Evolutionary conservation across 1,284 basidiomycete genomes (phyloP).

Genomic region (Cryptococcus jaspeensis): DNA sequence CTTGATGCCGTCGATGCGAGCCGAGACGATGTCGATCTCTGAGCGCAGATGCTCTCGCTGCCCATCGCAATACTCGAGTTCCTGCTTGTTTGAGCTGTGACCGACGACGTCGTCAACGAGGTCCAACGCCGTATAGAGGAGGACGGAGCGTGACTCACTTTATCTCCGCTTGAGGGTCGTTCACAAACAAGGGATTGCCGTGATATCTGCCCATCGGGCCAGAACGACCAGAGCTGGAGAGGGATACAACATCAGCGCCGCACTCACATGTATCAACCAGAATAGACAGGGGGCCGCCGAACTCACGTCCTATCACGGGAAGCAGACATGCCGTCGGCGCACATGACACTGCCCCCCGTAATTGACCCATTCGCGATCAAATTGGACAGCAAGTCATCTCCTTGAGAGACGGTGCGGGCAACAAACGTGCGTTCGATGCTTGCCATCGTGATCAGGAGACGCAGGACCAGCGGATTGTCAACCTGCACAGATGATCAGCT

Average conservation of each 20-base stretch:
- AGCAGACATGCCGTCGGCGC: conserved; percentile 28
- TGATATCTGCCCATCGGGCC: conserved; percentile 21
- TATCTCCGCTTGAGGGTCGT: conserved; percentile 30
- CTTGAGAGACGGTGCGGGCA: conserved; percentile 51
- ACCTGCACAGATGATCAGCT: neutral
- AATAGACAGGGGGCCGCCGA: neutral
- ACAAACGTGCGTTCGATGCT: conserved; percentile 69
- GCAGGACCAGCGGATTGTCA: conserved; percentile 66
- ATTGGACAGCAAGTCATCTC: no score
- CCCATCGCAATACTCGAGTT: conserved; percentile 1
- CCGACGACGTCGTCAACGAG: no score
- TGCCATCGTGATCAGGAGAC: conserved; percentile 73
- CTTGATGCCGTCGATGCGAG: neutral
- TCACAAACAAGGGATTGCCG: conserved; percentile 26
- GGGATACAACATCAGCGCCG: no score
- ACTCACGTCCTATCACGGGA: no score
- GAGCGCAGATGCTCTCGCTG: conserved; percentile 1
- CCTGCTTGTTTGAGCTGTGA: no score
- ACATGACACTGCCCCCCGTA: conserved; percentile 24
- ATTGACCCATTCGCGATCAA: no score
- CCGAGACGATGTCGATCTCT: neutral
- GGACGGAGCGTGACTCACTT: conserved; percentile 30
- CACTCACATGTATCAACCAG: neutral
- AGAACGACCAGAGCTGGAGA: conserved; percentile 15
- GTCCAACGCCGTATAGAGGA: no score